Evolutionary conservation across 179 eudicot species (phyloP), one percentile per base, ranked within the genome.

Genomic region (Heliamphora pulchella): DNA sequence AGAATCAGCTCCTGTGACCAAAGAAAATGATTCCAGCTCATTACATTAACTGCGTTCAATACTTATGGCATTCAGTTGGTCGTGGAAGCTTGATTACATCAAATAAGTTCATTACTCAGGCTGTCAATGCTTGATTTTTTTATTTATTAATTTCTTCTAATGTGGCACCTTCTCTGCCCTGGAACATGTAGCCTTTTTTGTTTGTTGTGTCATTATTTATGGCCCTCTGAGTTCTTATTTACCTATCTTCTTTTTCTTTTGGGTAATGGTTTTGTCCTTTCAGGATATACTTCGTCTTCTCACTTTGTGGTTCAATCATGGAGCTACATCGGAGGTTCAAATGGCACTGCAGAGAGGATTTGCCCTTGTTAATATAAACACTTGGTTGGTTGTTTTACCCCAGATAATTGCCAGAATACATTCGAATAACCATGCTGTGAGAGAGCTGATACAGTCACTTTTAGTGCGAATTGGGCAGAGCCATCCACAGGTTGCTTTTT

Each of bases 231-330:
- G 43, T 48, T 44, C 18, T 62, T 20, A 74, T 54, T 31, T 51
- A 17, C 22, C 44, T 80, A 58, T 77, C 31, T 22, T 54, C 50
- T 17, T 65, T 64, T 20, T 55, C 31, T 84, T 76, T 13, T 43
- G 69, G 69, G 44, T 81, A 71, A 55, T 76, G 80, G 46, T 43
- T 66, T 61, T 59, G 31, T 31, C 31, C 44, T 80, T 84, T 39
- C 87, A 94, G 99, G 99, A 96, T 85, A 96, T 96, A 76, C 92
- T 96, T 59, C 99, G 99, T 71, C 98, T 96, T 82, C 94, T 96
- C 63, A 96, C 99, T 58, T 83, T 96, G 80, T 96, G 98, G 99
- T 96, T 94, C 88, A 96, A 96, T 89, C 96, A 96, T 80, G 99
- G 99, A 80, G 87, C 96, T 82, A 94, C 94, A 22, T 80, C 87